Evolutionary conservation across 768 basidiomycete species (phyloP).

Genomic region (Leccinum broughii): DNA sequence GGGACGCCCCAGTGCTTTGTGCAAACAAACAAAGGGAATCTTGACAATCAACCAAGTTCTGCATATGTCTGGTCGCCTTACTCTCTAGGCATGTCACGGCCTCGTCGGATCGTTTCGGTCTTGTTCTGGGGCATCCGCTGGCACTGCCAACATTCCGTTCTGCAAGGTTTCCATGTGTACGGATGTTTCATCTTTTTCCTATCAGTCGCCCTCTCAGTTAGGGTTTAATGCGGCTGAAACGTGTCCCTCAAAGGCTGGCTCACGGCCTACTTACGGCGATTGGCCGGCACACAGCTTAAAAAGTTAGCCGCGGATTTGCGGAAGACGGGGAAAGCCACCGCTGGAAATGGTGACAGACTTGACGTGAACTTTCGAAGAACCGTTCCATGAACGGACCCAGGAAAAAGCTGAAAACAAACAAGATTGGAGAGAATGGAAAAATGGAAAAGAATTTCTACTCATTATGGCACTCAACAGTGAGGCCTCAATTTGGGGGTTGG

Average conservation of each 20-base stretch:
- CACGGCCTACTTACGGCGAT: slow-evolving; percentile 8
- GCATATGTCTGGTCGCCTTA: slow-evolving; percentile 6
- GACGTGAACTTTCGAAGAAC: neutral
- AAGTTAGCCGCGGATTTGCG: slow-evolving; percentile 20
- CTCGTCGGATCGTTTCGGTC: slow-evolving; percentile 5
- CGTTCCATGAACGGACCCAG: neutral
- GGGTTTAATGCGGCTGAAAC: slow-evolving; percentile 29
- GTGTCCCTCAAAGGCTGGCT: slow-evolving; percentile 15
- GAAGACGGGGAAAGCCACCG: slow-evolving; percentile 2
- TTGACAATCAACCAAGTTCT: slow-evolving; percentile 6
- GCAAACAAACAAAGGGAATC: slow-evolving; percentile 1
- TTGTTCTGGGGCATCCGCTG: slow-evolving; percentile 13
- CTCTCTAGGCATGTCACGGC: neutral
- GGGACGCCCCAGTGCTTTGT: neutral
- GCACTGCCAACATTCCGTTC: slow-evolving; percentile 4
- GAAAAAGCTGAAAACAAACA: neutral
- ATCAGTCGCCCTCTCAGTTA: slow-evolving; percentile 13
- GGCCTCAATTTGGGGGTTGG: slow-evolving; percentile 2
- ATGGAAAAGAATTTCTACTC: neutral
- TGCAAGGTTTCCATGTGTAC: slow-evolving; percentile 20
- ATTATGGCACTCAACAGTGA: slow-evolving; percentile 6
- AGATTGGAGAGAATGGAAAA: neutral
- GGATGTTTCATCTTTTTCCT: slow-evolving; percentile 17
- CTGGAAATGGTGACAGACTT: neutral
- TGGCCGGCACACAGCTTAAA: slow-evolving; percentile 7